These are phyloP conservation scores for Neurospora sp. DNA, from an alignment of 495 filamentous ascomycete genomes.

Conservation along the genomic window DNA sequence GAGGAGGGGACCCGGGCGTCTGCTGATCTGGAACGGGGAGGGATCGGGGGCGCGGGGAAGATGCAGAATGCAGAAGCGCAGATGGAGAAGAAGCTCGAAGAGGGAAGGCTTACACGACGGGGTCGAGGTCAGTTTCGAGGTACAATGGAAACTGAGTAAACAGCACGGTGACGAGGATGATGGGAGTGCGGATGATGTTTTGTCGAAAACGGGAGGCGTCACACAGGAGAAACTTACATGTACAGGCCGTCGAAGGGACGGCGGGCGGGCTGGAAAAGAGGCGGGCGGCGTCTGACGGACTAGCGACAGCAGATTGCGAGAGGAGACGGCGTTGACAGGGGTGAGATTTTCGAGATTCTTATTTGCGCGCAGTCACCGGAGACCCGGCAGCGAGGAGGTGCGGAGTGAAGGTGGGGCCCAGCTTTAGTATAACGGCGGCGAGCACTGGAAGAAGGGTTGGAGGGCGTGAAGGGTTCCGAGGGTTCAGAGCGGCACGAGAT, in stretches of 20 bases:
- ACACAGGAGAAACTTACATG: neutral
- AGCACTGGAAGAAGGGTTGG: neutral
- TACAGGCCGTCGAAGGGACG: neutral
- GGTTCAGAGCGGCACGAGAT: neutral
- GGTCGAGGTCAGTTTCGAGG: neutral
- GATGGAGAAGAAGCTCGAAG: neutral
- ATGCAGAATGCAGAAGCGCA: neutral
- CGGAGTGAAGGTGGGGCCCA: constrained; percentile 6
- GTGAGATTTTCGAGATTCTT: constrained; percentile 9
- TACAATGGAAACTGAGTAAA: neutral
- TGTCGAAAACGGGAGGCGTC: neutral
- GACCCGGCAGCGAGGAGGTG: neutral
- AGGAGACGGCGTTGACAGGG: constrained; percentile 6
- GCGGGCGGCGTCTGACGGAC: constrained; percentile 3
- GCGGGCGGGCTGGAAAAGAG: neutral
- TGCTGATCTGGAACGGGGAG: neutral
- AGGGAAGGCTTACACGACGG: neutral
- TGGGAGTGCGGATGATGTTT: neutral
- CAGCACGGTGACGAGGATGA: neutral
- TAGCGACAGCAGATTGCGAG: constrained; percentile 6
- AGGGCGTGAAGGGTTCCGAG: neutral
- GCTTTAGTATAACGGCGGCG: neutral
- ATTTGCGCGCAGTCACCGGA: constrained; percentile 15
- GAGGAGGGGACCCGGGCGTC: neutral
- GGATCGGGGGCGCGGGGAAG: neutral